Evolutionary conservation across 1,139 yeast genomes (phyloP).

Genomic region (Arxiozyma bovina): DNA sequence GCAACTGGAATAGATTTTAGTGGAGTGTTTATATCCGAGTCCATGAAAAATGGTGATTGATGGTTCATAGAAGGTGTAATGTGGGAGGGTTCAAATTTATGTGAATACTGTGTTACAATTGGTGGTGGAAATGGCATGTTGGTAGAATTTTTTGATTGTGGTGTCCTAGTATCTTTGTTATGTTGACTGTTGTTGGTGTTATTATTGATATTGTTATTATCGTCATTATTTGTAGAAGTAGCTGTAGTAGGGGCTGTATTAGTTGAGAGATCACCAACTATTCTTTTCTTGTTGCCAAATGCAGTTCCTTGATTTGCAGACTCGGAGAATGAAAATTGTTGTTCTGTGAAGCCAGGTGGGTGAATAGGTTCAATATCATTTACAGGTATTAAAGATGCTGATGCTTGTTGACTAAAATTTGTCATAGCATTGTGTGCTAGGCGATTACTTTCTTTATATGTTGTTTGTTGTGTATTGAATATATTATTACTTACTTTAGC

Average conservation of each 20-base stretch:
- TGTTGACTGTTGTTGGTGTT: neutral
- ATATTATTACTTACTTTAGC: neutral
- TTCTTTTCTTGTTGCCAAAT: neutral
- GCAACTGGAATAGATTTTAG: neutral
- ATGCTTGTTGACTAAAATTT: neutral
- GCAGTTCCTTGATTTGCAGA: neutral
- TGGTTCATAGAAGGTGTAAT: neutral
- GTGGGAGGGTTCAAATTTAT: neutral
- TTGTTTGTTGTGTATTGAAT: neutral
- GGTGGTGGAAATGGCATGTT: slow-evolving; percentile 1
- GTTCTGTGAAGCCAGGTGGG: neutral
- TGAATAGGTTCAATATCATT: neutral
- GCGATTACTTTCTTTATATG: neutral
- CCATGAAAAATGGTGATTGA: neutral
- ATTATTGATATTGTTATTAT: neutral
- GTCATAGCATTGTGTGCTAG: neutral
- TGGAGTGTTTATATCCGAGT: neutral
- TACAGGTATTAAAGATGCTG: neutral
- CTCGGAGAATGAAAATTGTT: neutral
- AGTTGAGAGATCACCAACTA: neutral
- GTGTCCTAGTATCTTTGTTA: neutral
- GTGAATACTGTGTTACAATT: neutral
- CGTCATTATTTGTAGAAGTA: neutral
- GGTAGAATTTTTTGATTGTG: neutral
- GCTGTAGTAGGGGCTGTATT: neutral